A percentile compares a stretch with the other conserved stretches of the same genome.
These are phyloP conservation scores for Phytophthora cactorum DNA, from an alignment of 352 stramenopile species.

Conservation along the genomic window DNA sequence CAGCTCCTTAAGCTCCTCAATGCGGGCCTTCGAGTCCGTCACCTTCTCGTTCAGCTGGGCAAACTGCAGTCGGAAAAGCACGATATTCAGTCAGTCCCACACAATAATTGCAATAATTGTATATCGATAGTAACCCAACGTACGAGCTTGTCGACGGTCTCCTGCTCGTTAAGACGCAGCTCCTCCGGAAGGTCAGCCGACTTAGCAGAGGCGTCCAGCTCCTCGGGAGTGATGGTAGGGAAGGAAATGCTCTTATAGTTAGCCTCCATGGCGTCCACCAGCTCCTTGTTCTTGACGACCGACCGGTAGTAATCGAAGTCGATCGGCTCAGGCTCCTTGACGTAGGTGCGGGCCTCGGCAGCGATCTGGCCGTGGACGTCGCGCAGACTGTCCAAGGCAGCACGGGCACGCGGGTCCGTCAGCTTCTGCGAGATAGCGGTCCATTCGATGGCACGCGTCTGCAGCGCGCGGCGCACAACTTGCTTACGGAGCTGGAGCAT, in stretches of 20 bases:
- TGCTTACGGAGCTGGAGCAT: slow-evolving; percentile 85
- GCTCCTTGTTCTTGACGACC: slow-evolving; percentile 90
- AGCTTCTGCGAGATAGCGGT: slow-evolving; percentile 75
- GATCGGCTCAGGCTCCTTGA: slow-evolving; percentile 84
- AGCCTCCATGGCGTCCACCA: slow-evolving; percentile 83
- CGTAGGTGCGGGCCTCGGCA: slow-evolving; percentile 66
- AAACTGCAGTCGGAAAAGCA: slow-evolving; percentile 45
- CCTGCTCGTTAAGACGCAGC: slow-evolving; percentile 80
- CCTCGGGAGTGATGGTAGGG: slow-evolving; percentile 76
- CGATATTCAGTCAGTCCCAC: slow-evolving; percentile 1
- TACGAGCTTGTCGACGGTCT: slow-evolving; percentile 78
- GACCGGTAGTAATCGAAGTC: slow-evolving; percentile 90
- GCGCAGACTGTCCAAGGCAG: slow-evolving; percentile 78
- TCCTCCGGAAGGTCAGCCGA: slow-evolving; percentile 56
- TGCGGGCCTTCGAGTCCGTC: slow-evolving; percentile 84
- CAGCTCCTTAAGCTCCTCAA: slow-evolving; percentile 87
- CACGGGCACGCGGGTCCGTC: slow-evolving; percentile 75
- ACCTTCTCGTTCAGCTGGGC: slow-evolving; percentile 83
- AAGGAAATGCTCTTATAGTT: slow-evolving; percentile 90
- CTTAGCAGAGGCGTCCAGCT: slow-evolving; percentile 63
- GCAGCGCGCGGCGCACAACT: slow-evolving; percentile 67
- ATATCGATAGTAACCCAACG: background rate
- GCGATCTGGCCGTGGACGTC: slow-evolving; percentile 84
- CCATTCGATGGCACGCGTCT: slow-evolving; percentile 72
- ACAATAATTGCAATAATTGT: background rate